phyloP scores from a whole-genome alignment of 805 yeast species.

The Candida ipomoeae region DNA sequence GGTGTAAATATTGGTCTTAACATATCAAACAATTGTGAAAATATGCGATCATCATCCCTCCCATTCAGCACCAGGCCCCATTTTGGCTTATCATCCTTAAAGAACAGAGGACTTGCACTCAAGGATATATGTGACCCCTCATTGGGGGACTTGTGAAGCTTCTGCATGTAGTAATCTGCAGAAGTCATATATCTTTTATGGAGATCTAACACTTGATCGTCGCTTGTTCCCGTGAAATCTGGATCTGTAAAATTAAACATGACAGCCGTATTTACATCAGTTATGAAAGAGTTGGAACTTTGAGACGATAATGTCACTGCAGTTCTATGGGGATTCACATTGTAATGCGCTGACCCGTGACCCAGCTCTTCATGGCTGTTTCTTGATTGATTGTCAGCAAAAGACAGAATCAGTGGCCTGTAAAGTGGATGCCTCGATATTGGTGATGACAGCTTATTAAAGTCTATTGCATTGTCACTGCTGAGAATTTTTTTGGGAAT shows the following conservation, averaged over 20 bases:
- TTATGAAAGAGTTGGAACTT: slow-evolving; percentile 13
- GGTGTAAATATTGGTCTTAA: slow-evolving; percentile 10
- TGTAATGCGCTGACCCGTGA: neutral
- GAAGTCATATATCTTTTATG: slow-evolving; percentile 15
- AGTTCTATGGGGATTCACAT: slow-evolving; percentile 2
- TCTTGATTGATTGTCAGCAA: slow-evolving; percentile 1
- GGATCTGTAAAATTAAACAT: slow-evolving; percentile 12
- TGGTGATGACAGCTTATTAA: slow-evolving; percentile 2
- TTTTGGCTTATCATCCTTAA: slow-evolving; percentile 4
- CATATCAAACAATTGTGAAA: slow-evolving; percentile 6
- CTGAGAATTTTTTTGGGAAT: slow-evolving; percentile 8
- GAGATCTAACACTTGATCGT: slow-evolving; percentile 8
- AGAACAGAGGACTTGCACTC: neutral
- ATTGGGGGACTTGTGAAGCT: slow-evolving; percentile 7
- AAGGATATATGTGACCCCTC: neutral
- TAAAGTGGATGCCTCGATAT: slow-evolving; percentile 2
- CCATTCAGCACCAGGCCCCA: slow-evolving; percentile 5
- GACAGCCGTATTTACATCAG: slow-evolving; percentile 7
- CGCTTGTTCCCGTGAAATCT: slow-evolving; percentile 3
- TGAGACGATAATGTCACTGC: slow-evolving; percentile 13
- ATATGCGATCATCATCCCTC: slow-evolving; percentile 1
- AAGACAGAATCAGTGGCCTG: slow-evolving; percentile 2
- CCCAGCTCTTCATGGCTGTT: neutral
- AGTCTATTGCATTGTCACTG: slow-evolving; percentile 3
- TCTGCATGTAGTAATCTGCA: slow-evolving; percentile 13